Conservation (phyloP, 2,329 filamentous ascomycete genomes). For the Penicillium brasilianum region DNA sequence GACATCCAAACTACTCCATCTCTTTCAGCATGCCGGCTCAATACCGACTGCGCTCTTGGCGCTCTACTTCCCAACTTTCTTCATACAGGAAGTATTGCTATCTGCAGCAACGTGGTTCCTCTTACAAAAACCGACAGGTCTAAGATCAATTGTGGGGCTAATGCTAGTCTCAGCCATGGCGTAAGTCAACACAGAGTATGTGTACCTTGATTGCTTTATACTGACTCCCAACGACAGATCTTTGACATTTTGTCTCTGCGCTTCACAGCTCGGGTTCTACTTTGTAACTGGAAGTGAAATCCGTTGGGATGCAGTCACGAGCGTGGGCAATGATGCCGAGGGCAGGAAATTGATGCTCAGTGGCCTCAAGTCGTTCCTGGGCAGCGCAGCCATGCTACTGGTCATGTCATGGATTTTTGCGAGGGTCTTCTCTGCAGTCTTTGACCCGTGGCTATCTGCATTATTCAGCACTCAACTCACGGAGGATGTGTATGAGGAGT, state of each 20-base stretch:
- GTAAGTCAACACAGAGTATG: slow-evolving; percentile 25
- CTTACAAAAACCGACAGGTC: slow-evolving; percentile 29
- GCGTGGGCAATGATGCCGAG: slow-evolving; percentile 36
- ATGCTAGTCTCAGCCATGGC: slow-evolving; percentile 25
- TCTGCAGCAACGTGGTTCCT: slow-evolving; percentile 28
- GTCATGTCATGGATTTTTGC: slow-evolving; percentile 30
- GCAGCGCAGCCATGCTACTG: slow-evolving; percentile 27
- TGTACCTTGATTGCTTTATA: background rate
- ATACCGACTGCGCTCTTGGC: slow-evolving; percentile 29
- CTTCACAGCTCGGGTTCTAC: slow-evolving; percentile 40
- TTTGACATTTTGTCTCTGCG: slow-evolving; percentile 30
- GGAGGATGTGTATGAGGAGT: slow-evolving; percentile 23
- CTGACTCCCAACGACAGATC: slow-evolving; percentile 20
- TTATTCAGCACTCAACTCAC: slow-evolving; percentile 22
- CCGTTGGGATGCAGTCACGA: slow-evolving; percentile 39
- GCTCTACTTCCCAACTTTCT: slow-evolving; percentile 40
- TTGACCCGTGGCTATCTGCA: slow-evolving; percentile 31
- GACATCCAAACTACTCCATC: slow-evolving; percentile 35
- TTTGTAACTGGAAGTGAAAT: slow-evolving; percentile 40
- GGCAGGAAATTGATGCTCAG: slow-evolving; percentile 39
- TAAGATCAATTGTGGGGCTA: slow-evolving; percentile 23
- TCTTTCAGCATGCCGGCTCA: slow-evolving; percentile 33
- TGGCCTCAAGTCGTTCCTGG: slow-evolving; percentile 35
- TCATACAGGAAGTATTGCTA: slow-evolving; percentile 35
- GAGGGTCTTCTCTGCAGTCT: slow-evolving; percentile 24